Evolutionary conservation across 768 basidiomycete species (phyloP), one percentile per base, ranked within the genome.

Genomic region (Gyrodon lividus): DNA sequence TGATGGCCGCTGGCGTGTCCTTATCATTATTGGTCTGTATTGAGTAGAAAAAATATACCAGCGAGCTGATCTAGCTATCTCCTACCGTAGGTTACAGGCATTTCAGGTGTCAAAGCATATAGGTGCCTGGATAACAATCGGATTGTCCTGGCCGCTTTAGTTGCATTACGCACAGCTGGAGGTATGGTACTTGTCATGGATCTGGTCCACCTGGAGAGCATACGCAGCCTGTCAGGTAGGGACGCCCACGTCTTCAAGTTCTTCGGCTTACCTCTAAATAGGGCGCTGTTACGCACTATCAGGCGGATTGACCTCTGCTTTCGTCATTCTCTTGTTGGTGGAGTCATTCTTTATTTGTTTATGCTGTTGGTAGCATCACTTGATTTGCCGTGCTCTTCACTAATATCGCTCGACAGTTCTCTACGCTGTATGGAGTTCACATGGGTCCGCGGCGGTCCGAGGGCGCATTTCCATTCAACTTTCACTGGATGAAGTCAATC

Each of bases 101-200:
- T 86, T 26, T 70, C 84, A 30, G 85, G 85, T 13, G 70, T 80
- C 58, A 87, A 87, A 62, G 83, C 80, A 7, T 87, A 86, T 58
- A 78, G 77, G 59, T 86, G 83, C 58, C 67, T 86, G 55, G 77
- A 82, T 62, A 77, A 79, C 51, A 77, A 81, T n/a, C 73, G 73
- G n/a, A 55, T 81, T 48, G 75, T 87, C 46, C 70, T 80, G 13
- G 55, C 72, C 19, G 59, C 74, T 16, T 60, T 85, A 37, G 59
- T 60, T 4, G 42, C 75, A 14, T 71, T 83, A 19, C 77, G 77
- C 50, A 58, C 67, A 20, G 71, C 74, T 20, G 76, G 77, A 13
- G 60, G 73, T 3, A 67, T 65, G 5, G 57, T 81, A 5, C 72
- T 79, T 13, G 59, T 72, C 19, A 48, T 80, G 22, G 78, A 82